Conservation (phyloP, 768 basidiomycete species). For the Mycena amicta region DNA sequence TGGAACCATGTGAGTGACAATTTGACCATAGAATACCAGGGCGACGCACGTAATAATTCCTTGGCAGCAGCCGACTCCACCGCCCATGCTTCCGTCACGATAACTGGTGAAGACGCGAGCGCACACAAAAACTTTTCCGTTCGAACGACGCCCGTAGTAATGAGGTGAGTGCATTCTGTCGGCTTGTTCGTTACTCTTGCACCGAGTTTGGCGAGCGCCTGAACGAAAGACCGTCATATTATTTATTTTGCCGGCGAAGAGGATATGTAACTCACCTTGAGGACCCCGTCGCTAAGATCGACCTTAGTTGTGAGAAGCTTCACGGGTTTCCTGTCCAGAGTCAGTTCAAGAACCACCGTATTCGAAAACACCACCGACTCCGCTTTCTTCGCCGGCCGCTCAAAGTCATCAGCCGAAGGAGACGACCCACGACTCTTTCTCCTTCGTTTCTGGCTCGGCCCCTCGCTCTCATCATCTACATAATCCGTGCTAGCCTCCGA, state of each 20-base stretch:
- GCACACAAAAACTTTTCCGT: constrained; percentile 91
- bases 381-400: constrained; percentile 11
- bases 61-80: constrained; percentile 56
- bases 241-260: too few species aligned
- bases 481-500: constrained; percentile 21
- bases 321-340: constrained; percentile 31
- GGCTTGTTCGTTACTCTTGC: constrained; percentile 63
- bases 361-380: constrained; percentile 10
- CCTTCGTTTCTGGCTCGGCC: constrained; percentile 10
- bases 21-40: not conserved
- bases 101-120: constrained; percentile 58
- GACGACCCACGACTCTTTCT: constrained; percentile 20
- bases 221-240: too few species aligned
- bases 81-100: constrained; percentile 74
- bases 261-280: constrained; percentile 61
- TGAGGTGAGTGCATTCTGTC: constrained; percentile 76
- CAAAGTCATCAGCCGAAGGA: constrained; percentile 20
- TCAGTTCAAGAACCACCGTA: not conserved
- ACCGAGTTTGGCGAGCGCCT: constrained; percentile 70
- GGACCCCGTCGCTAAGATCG: constrained; percentile 54
- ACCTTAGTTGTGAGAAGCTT: constrained; percentile 73
- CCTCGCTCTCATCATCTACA: constrained; percentile 26
- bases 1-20: constrained; percentile 31
- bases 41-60: constrained; percentile 56
- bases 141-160: constrained; percentile 67